Base-by-base conservation (phyloP, 495 filamentous ascomycete genomes). In the Arthonia radiata region DNA sequence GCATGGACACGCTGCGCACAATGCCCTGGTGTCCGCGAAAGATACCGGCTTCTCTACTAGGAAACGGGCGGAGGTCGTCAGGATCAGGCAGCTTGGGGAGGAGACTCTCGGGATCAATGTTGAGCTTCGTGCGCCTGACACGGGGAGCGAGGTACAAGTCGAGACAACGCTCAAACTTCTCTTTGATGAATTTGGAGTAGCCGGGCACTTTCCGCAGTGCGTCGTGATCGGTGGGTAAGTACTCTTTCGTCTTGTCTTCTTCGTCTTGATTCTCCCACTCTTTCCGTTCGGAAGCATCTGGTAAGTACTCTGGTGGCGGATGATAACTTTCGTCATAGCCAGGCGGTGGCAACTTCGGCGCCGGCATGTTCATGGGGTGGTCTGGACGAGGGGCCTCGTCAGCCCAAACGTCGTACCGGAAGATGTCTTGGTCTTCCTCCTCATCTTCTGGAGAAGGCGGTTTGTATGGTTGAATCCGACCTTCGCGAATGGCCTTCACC, bases 251-350 rank as follows among this genome's bases (percentile, higher is more conserved):
- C 30, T 79, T 58, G 33, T 97, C 86, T 39, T 93, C 89, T 3
- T 74, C 73, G 28, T 97, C 83, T 7, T 64, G 56, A 27, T 77
- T 66, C 39, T 83, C 72, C 86, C 83, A 94, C n/a, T 61, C 58
- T 34, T 81, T 70, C 40, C 64, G 72, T 50, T 97, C 89, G 15
- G 69, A 64, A 33, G 67, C 60, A 28, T 78, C 71, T 14, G 86
- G 86, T 7, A 97, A 54, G 43, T 94, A 97, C 46, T 97, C 86
- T 15, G 71, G 61, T 27, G 86, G 86, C n/a, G 86, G 86, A 49
- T 91, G 89, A 43, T 94, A 94, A 40, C 75, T 83, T 44, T 91
- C 57, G 38, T 92, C 86, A 40, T 90, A 92, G 15, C 80, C 79
- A 14, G 86, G 86, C 13, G 89, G 89, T 18, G 81, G 74, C 11